Conservation (phyloP, 345 rosid genomes). For the Durio zibethinus region DNA sequence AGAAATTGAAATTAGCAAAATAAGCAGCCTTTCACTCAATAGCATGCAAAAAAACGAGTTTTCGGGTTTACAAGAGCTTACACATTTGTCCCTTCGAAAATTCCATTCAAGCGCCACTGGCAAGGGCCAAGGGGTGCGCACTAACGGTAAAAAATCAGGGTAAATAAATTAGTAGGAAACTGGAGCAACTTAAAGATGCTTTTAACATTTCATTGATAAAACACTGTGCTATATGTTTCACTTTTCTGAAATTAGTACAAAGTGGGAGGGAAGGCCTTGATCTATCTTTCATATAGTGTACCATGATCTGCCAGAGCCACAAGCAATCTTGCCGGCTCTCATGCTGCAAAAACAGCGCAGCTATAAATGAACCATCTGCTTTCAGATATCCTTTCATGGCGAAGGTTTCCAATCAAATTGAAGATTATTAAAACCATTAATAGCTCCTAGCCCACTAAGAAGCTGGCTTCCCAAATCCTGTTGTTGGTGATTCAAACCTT, state of each 20-base stretch:
- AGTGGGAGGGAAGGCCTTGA: constrained; percentile 31
- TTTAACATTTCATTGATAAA: constrained; percentile 45
- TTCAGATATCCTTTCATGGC: constrained; percentile 28
- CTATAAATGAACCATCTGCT: constrained; percentile 18
- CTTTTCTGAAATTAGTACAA: constrained; percentile 53
- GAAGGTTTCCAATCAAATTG: constrained; percentile 84
- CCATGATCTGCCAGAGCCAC: constrained; percentile 26
- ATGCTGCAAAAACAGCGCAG: constrained; percentile 36
- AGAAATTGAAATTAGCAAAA: no score
- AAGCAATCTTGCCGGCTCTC: constrained; percentile 27
- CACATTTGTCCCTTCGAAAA: no score
- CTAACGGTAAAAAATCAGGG: background rate
- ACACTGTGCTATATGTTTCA: constrained; percentile 52
- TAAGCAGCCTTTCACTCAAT: no score
- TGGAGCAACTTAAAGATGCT: constrained; percentile 27
- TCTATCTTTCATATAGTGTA: constrained; percentile 17
- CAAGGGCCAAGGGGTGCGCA: background rate
- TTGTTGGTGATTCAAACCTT: constrained; percentile 60
- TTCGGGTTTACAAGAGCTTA: no score
- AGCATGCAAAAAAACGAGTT: no score
- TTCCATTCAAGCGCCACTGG: background rate
- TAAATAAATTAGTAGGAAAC: constrained; percentile 21
- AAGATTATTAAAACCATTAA: constrained; percentile 66
- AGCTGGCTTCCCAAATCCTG: constrained; percentile 80
- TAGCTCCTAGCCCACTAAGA: constrained; percentile 69